Evolutionary conservation across 73 alveolate species (phyloP), one percentile per base, ranked within the genome.

Genomic region (Blepharisma stoltei): DNA sequence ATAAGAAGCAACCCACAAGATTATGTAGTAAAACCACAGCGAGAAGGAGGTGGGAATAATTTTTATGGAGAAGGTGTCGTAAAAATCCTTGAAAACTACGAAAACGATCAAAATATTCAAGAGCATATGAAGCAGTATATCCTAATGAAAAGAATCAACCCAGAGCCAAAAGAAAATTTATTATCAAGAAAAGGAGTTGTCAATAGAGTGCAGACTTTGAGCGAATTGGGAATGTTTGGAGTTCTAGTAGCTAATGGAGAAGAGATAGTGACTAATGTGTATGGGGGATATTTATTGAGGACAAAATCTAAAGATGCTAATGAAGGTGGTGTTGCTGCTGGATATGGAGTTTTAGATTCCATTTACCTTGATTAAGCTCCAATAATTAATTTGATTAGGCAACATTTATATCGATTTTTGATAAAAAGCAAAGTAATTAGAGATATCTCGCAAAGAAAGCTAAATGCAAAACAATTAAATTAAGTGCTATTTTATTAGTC

Each of bases 271-370:
- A 50, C 52, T 7, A 91, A 82, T 69, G 82, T 83, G 69, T 81
- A 84, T 70, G 77, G 82, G 21, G 91, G 95, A 38, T 83, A 81
- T 69, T 71, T 90, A 55, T 83, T 93, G 54, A 89, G 97, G 78
- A 93, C 95, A n/a, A 93, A 93, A 80, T 83, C 86, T 8, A 86
- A 70, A 65, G 93, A 80, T 21, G 71, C 83, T 14, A 81, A 89
- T 80, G 97, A 90, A 83, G 98, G 98, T 14, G 98, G 98, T 14
- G 93, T 92, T 25, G 92, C 90, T 70, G 97, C 93, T 44, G 98
- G 98, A 4, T 86, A 76, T 53, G 96, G 94, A 6, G 94, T 82
- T 32, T 81, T 93, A n/a, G 98, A 93, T 70, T 69, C 79, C 14
- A 38, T 38, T 8, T 60, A 50, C 27, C n/a, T 14, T 50, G 21